Conservation (phyloP, 1,284 basidiomycete genomes). For the Cryptococcus deneoformans region DNA sequence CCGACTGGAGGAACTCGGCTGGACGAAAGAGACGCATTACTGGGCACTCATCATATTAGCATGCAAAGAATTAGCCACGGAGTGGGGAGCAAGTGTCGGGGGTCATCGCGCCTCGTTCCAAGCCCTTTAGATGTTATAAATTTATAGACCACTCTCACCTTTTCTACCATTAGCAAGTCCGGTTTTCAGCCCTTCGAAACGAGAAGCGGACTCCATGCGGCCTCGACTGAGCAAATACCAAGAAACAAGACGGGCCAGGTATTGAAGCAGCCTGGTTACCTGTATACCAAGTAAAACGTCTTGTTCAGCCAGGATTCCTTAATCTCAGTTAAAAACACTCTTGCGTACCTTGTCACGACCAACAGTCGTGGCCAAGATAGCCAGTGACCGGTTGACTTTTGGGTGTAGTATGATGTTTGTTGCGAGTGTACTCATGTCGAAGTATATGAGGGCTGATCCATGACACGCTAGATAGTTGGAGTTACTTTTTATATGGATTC, state of each 20-base stretch:
- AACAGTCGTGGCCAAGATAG: conserved; percentile 72
- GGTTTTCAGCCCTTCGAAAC: conserved; percentile 75
- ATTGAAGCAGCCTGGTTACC: conserved; percentile 90
- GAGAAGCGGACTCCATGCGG: conserved; percentile 61
- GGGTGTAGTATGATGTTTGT: conserved; percentile 83
- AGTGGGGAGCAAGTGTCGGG: too few species aligned
- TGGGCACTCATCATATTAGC: conserved; percentile 43
- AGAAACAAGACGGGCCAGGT: conserved; percentile 83
- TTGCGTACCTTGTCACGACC: conserved; percentile 78
- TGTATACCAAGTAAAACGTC: conserved; percentile 37
- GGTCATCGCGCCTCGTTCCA: too few species aligned
- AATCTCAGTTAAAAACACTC: too few species aligned
- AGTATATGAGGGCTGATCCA: neutral
- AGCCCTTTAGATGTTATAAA: too few species aligned
- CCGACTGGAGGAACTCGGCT: conserved; percentile 89
- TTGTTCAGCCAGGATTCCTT: too few species aligned
- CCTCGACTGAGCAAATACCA: conserved; percentile 72
- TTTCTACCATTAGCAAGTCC: conserved; percentile 76
- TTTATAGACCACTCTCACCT: conserved; percentile 54
- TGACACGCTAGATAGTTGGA: neutral
- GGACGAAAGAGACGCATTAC: conserved; percentile 94
- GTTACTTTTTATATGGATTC: neutral
- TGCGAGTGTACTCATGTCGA: conserved; percentile 50
- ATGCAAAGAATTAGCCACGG: neutral
- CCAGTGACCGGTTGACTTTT: conserved; percentile 68